These are phyloP conservation scores for Cryomyces minteri DNA, from an alignment of 495 filamentous ascomycete genomes.

Conservation along the genomic window DNA sequence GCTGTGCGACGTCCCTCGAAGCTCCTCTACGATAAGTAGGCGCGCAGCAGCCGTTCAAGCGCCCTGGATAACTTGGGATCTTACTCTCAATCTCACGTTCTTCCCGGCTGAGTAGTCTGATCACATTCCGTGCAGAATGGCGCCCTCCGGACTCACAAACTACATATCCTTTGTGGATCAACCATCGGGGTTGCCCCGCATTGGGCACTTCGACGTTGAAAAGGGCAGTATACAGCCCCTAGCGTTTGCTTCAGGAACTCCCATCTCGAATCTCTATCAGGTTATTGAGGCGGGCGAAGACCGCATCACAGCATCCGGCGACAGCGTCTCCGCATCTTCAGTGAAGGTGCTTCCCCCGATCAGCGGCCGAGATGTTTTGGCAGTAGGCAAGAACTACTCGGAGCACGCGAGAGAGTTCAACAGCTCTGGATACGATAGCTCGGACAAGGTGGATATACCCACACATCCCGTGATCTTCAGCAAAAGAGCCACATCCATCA, in stretches of 20 bases:
- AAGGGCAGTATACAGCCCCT: conserved; percentile 27
- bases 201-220: conserved; percentile 29
- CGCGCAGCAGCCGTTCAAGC: too few relatives aligned
- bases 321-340: conserved; percentile 19
- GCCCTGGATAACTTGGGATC: too few relatives aligned
- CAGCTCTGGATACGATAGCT: conserved; percentile 29
- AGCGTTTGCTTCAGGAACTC: conserved; percentile 28
- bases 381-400: conserved; percentile 36
- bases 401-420: conserved; percentile 34
- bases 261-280: conserved; percentile 28
- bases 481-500: conserved; percentile 34
- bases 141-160: conserved; percentile 11
- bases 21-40: too few relatives aligned
- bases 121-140: too few relatives aligned
- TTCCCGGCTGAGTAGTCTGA: too few relatives aligned
- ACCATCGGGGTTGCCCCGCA: conserved; percentile 1
- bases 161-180: conserved; percentile 15
- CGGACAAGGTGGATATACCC: conserved; percentile 28
- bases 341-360: conserved; percentile 29
- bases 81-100: too few relatives aligned
- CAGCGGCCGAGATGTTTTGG: conserved; percentile 30
- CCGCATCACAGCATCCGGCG: conserved; percentile 13
- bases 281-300: conserved; percentile 27
- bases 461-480: conserved; percentile 33
- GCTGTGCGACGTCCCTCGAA: too few relatives aligned